phyloP scores from a whole-genome alignment of 2,329 filamentous ascomycete species.

The Aspergillus pseudoviridinutans region DNA sequence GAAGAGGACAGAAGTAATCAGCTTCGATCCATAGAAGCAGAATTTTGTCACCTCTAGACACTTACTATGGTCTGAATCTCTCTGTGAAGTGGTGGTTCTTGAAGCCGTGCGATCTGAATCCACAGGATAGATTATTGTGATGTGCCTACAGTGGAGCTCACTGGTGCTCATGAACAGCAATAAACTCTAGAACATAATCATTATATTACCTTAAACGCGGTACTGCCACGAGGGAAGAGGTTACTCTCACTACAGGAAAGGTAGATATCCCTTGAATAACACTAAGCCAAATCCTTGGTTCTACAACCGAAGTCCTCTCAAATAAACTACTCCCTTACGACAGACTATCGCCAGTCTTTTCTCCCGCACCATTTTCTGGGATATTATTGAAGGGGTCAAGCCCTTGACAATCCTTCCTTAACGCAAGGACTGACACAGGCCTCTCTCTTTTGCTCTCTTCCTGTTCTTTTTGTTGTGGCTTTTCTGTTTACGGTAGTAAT shows the following conservation, averaged over 20 bases:
- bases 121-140: background rate
- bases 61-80: background rate
- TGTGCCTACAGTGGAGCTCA: background rate
- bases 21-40: background rate
- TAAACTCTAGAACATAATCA: background rate
- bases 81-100: background rate
- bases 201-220: background rate
- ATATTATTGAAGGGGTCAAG: background rate
- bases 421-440: background rate
- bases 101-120: background rate
- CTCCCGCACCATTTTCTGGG: background rate
- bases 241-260: background rate
- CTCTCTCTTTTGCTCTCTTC: background rate
- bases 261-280: background rate
- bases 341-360: background rate
- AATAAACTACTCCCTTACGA: background rate
- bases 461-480: background rate
- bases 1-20: background rate
- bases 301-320: background rate
- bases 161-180: background rate
- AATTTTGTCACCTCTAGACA: background rate
- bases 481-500: background rate
- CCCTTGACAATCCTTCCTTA: background rate
- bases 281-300: background rate
- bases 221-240: background rate